A percentile compares a stretch with the other conserved stretches of the same genome.
Evolutionary conservation across 208 protist genomes (phyloP).

Genomic region (Trypanosoma lewisi): DNA sequence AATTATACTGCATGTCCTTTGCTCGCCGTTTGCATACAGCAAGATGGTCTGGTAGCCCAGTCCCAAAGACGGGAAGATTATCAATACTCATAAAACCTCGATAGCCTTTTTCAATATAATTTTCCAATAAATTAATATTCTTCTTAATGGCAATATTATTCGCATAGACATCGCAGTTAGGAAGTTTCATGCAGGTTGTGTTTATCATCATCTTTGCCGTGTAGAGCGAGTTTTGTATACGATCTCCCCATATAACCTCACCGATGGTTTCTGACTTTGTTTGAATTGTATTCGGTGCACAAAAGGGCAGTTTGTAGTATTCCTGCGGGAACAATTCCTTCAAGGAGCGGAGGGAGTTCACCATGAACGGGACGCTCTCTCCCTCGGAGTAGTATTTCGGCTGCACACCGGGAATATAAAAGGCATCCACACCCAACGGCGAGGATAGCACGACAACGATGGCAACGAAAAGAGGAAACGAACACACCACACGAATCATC

Average conservation of each 20-base stretch:
- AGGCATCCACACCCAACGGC: slow-evolving; percentile 21
- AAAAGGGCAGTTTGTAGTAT: slow-evolving; percentile 76
- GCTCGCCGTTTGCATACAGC: slow-evolving; percentile 12
- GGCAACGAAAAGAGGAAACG: slow-evolving; percentile 13
- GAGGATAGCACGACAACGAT: not conserved
- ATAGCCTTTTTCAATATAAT: slow-evolving; percentile 69
- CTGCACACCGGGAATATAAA: slow-evolving; percentile 62
- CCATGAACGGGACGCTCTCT: slow-evolving; percentile 45
- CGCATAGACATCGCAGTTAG: slow-evolving; percentile 32
- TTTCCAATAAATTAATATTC: slow-evolving; percentile 32
- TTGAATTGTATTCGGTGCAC: slow-evolving; percentile 31
- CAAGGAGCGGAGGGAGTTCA: slow-evolving; percentile 73
- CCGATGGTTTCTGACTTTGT: slow-evolving; percentile 53
- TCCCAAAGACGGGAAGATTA: slow-evolving; percentile 65
- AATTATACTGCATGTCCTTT: slow-evolving; percentile 28
- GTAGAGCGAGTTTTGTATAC: slow-evolving; percentile 72
- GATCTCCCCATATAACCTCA: slow-evolving; percentile 83
- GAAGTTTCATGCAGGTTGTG: slow-evolving; percentile 35
- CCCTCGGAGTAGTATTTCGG: slow-evolving; percentile 50
- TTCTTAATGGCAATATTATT: slow-evolving; percentile 35
- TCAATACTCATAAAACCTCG: slow-evolving; percentile 86
- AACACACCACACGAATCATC: not conserved
- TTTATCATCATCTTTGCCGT: slow-evolving; percentile 49
- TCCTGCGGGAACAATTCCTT: slow-evolving; percentile 60
- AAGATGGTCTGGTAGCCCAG: not conserved